phyloP scores from a whole-genome alignment of 78 protist genomes.

The Dictyostelium citrinum region DNA sequence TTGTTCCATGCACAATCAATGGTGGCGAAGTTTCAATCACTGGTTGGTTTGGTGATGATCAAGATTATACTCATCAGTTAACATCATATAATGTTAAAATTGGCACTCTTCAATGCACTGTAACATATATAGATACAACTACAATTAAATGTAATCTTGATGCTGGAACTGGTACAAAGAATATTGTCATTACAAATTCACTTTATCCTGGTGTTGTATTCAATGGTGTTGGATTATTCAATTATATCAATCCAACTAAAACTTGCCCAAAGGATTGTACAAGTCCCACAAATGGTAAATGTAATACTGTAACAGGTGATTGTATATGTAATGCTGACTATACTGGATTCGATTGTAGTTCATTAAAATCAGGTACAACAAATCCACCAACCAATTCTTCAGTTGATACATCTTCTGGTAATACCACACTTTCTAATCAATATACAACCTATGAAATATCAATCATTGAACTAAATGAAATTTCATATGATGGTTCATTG shows the following conservation, averaged over 20 bases:
- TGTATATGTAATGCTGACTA: background rate
- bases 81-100: background rate
- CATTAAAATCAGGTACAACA: background rate
- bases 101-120: background rate
- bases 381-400: background rate
- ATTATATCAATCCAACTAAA: background rate
- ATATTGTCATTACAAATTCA: background rate
- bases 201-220: background rate
- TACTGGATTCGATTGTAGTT: background rate
- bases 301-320: background rate
- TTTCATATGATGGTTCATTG: background rate
- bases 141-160: background rate
- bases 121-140: background rate
- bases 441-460: background rate
- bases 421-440: background rate
- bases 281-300: background rate
- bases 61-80: background rate
- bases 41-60: background rate
- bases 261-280: background rate
- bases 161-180: background rate
- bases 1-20: background rate
- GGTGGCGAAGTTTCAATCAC: background rate
- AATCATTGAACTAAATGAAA: background rate
- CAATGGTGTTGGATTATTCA: background rate
- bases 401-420: background rate